phyloP scores from a whole-genome alignment of 2,329 filamentous ascomycete species.

The Lomentospora prolificans region DNA sequence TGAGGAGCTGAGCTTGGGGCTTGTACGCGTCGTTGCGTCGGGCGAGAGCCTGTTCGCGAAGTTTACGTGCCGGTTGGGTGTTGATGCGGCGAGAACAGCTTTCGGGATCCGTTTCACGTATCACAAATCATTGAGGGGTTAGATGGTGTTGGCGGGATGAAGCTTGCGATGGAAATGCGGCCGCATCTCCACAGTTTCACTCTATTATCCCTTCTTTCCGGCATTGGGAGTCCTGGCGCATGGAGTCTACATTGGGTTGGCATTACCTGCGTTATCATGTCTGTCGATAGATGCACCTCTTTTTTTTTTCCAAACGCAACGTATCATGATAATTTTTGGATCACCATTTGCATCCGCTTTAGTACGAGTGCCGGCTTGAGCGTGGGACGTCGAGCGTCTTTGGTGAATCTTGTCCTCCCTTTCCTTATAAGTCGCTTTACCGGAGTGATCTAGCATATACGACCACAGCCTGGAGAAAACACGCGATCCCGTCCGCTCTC shows the following conservation, averaged over 20 bases:
- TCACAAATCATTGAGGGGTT: background rate
- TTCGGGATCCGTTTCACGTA: too few relatives aligned
- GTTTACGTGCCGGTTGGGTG: too few relatives aligned
- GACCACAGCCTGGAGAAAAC: background rate
- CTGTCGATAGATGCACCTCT: background rate
- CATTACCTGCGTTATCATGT: background rate
- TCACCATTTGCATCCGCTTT: too few relatives aligned
- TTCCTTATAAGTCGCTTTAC: background rate
- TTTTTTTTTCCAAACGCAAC: background rate
- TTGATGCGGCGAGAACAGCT: too few relatives aligned
- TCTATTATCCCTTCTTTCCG: background rate
- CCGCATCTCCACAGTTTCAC: background rate
- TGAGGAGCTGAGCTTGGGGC: slow-evolving; percentile 58
- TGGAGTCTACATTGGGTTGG: background rate
- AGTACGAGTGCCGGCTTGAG: too few relatives aligned
- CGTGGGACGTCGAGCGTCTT: too few relatives aligned
- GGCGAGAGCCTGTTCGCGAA: too few relatives aligned
- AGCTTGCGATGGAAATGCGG: background rate
- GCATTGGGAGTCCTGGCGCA: background rate
- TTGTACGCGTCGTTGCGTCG: too few relatives aligned
- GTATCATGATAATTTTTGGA: too few relatives aligned
- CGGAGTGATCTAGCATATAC: background rate
- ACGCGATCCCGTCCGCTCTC: background rate
- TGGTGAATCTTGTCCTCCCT: background rate
- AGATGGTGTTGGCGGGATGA: too few relatives aligned